Base-by-base conservation (phyloP, 106 monocot genomes). In the Amphibolis antarctica region DNA sequence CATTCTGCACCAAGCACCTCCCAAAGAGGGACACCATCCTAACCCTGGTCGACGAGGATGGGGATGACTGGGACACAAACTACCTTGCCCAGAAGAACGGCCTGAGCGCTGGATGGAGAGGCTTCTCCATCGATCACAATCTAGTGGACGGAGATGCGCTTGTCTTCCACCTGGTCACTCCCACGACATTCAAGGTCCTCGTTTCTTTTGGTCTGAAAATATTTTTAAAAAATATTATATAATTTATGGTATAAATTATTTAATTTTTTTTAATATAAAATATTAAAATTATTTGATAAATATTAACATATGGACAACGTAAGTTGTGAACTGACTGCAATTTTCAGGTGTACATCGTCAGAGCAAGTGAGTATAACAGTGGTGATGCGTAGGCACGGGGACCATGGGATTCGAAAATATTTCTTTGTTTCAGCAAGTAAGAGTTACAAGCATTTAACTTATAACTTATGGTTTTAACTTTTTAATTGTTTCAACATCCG, bases 41-140 rank as follows among this genome's bases (percentile, higher is more conserved):
- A 0, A 59, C 61, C 24, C 50, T 92, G 63, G 31, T 82, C 19
- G 87, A 92, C 73, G 87, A 86, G 75, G 55, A 73, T 11, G 79
- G 68, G 0, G 67, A 84, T 0, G 73, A 82, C 58, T 81, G 56
- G 19, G 71, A 75, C 6, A 74, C 78, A 21, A 26, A 46, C 43
- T 91, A 85, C 65, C 76, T 86, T 19, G 77, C 75, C 18, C 67
- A 43, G n/a, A 86, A 86, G 65, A 73, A 22, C 28, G 83, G 86
- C 21, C 43, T 86, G 28, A 86, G 86, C 71, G 83, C 63, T 29
- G 86, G 90, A 46, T 91, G 90, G 90, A 86, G 83, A 55, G 86
- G 83, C 0, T 91, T 91, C 60, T 45, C 86, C 44, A 71, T 83
- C 30, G 47, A 57, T 26, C 86, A 92, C 69, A 69, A 92, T 23